Evolutionary conservation across 2,329 filamentous ascomycete species (phyloP).

Genomic region (Neofusicoccum parvum): DNA sequence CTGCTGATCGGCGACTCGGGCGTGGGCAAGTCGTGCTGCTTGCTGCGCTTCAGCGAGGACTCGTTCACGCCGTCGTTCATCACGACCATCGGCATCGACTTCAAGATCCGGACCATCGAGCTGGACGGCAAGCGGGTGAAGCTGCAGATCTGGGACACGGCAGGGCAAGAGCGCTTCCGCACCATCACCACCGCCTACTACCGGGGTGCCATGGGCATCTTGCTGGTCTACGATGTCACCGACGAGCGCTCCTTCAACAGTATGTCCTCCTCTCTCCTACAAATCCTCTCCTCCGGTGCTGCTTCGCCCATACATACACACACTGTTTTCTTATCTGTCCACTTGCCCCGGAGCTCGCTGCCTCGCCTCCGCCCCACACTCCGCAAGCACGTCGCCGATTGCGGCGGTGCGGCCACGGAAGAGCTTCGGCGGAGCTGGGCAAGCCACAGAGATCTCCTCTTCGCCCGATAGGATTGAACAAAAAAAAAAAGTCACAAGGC

Average conservation of each 20-base stretch:
- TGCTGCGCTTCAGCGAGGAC: constrained; percentile 95
- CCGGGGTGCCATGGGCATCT: constrained; percentile 95
- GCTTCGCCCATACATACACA: neutral
- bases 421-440: constrained; percentile 11
- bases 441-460: neutral
- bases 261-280: constrained; percentile 50
- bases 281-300: neutral
- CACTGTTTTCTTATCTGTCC: constrained; percentile 1
- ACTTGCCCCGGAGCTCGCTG: neutral
- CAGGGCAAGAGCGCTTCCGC: constrained; percentile 95
- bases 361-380: constrained; percentile 9
- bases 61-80: constrained; percentile 98
- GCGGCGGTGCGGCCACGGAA: constrained; percentile 15
- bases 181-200: constrained; percentile 99
- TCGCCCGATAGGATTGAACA: neutral
- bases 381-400: constrained; percentile 22
- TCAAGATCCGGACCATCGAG: constrained; percentile 99
- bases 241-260: constrained; percentile 95
- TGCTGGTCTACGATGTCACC: constrained; percentile 97
- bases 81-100: constrained; percentile 99
- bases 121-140: constrained; percentile 98
- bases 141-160: constrained; percentile 99
- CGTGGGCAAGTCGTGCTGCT: constrained; percentile 95
- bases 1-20: constrained; percentile 95
- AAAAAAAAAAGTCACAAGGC: neutral